Evolutionary conservation across 2,329 filamentous ascomycete species (phyloP).

Genomic region (Aschersonia sp.): DNA sequence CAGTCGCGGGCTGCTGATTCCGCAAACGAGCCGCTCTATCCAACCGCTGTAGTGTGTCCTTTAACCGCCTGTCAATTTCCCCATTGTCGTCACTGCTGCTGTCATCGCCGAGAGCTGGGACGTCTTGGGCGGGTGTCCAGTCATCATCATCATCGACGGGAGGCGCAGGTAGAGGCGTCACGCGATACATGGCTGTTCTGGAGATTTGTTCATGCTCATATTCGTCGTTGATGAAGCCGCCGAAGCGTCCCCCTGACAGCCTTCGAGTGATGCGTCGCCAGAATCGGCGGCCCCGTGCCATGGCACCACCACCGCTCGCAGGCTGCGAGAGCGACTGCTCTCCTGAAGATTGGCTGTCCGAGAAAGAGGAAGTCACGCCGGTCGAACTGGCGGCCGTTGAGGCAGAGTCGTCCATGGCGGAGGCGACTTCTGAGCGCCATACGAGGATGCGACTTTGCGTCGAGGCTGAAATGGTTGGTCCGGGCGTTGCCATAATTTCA

Average conservation of each 20-base stretch:
- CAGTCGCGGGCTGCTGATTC: slow-evolving; percentile 8
- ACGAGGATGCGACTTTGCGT: slow-evolving; percentile 24
- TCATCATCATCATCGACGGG: background rate
- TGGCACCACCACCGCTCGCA: background rate
- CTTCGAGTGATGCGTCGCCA: slow-evolving; percentile 10
- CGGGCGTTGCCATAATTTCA: background rate
- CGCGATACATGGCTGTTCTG: slow-evolving; percentile 23
- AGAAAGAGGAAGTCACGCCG: slow-evolving; percentile 3
- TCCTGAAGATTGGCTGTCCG: slow-evolving; percentile 6
- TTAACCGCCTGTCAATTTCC: slow-evolving; percentile 12
- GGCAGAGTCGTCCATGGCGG: slow-evolving; percentile 15
- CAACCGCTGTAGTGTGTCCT: slow-evolving; percentile 23
- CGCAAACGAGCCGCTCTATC: slow-evolving; percentile 25
- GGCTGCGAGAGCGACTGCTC: background rate
- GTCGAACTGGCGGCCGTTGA: slow-evolving; percentile 13
- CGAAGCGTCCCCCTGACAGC: slow-evolving; percentile 6
- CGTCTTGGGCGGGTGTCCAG: background rate
- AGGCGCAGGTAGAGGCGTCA: slow-evolving; percentile 2
- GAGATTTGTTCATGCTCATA: slow-evolving; percentile 3
- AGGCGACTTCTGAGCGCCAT: slow-evolving; percentile 35
- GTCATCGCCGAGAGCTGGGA: slow-evolving; percentile 8
- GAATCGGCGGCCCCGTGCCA: slow-evolving; percentile 9
- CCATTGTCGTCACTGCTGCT: slow-evolving; percentile 11
- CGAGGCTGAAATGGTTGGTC: slow-evolving; percentile 2
- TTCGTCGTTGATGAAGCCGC: slow-evolving; percentile 3